Conservation (phyloP, 2,329 filamentous ascomycete genomes). For the Colletotrichum theobromicola region DNA sequence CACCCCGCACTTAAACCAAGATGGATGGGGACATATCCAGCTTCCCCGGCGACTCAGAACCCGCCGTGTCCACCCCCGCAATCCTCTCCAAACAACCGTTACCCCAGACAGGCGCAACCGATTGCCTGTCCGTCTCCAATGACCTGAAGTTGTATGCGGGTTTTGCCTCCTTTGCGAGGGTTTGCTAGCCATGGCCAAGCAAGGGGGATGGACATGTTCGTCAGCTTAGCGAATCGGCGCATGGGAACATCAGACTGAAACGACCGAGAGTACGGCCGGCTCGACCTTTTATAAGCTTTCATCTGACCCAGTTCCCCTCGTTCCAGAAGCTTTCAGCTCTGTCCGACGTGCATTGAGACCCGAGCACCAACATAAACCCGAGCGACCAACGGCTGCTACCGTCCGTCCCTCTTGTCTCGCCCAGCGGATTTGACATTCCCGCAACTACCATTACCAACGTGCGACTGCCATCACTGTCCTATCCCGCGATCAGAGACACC, state of each 20-base stretch:
- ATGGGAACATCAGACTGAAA: conserved; percentile 4
- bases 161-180: neutral
- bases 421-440: neutral
- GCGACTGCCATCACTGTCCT: neutral
- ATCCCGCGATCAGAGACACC: neutral
- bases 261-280: conserved; percentile 14
- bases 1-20: conserved; percentile 8
- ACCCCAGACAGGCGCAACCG: neutral
- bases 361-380: neutral
- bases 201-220: neutral
- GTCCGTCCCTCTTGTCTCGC: neutral
- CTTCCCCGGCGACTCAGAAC: neutral
- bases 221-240: neutral
- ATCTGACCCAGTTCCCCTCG: neutral
- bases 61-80: conserved; percentile 5
- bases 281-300: conserved; percentile 10
- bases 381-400: neutral
- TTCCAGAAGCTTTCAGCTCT: neutral
- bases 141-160: neutral
- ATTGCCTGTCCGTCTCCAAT: neutral
- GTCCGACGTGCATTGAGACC: neutral
- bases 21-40: neutral
- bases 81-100: conserved; percentile 7
- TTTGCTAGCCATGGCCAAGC: neutral
- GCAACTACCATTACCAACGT: neutral